Evolutionary conservation across 2,329 filamentous ascomycete genomes (phyloP), one percentile per base, ranked within the genome.

Genomic region (Exophiala sp.): DNA sequence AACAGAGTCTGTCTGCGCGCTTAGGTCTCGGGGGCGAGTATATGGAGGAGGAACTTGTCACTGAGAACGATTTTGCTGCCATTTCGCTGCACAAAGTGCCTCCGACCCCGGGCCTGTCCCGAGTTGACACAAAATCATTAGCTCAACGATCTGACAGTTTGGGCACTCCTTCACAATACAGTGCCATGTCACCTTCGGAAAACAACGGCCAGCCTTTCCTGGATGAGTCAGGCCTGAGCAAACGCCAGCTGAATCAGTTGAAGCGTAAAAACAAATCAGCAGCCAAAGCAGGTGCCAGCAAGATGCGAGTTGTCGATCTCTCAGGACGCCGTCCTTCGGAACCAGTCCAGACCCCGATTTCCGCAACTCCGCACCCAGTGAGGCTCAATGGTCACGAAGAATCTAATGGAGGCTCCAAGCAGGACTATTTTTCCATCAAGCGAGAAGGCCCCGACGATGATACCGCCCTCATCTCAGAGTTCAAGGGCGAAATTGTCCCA

Each of bases 251-350:
- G 16, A 98, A 98, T 63, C 88, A 93, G 45, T 72, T 98, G 8
- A 97, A 97, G 68, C 81, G 93, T 37, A 96, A 97, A 66, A 82
- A 89, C 37, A 98, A 97, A 70, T 82, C 85, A 61, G 88, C 94
- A 60, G 83, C 89, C 2, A 88, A 93, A 66, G 85, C 88, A 62
- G 88, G 91, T 45, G 88, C 90, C 50, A 91, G 86, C 58, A 97
- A 96, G 66, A 84, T 88, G 46, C 83, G 87, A 0, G 86, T 95
- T 41, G 89, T 95, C 39, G 93, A 98, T 65, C 75, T 98, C 45
- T 86, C 88, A 73, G 47, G 81, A 77, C 62, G 83, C 73, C 53
- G 76, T 73, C 75, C 78, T 6, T 81, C 81, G 1, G 82, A 86
- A 16, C 76, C 78, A 1, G 73, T 80, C 2, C 70, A 73, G 46